Evolutionary conservation across 768 basidiomycete genomes (phyloP), one percentile per base, ranked within the genome.

Genomic region (Collybia mongolica): DNA sequence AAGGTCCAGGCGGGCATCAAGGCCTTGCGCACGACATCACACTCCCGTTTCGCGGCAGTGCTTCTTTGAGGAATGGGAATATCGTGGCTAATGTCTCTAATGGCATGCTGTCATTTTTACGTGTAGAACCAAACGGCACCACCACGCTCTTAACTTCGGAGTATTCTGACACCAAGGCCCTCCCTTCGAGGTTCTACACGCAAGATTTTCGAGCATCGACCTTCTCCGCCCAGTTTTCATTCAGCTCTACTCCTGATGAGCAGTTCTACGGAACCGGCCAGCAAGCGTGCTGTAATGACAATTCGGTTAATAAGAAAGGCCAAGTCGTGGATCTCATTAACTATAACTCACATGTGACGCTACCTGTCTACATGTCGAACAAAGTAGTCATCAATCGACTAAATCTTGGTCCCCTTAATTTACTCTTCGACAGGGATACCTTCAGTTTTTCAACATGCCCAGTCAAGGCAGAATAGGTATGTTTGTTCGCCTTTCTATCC

Each of bases 321-420:
- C 67, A 72, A 44, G 64, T 66, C n/a, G 60, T 70, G 15, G 70
- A 72, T 50, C 48, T 72, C 17, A 63, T 69, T 28, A 70, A 70
- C 43, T 72, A 58, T 48, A 70, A 72, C 46, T 69, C 68, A 2
- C 66, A 69, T 51, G 65, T 68, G 17, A 61, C 68, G 9, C 41
- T 71, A 9, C 70, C 70, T 2, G 57, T 71, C 20, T 68, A 67
- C 48, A 71, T 70, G 67, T 70, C 70, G 11, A 68, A 67, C 59
- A 71, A 69, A 58, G 68, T 65, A 40, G 35, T 45, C 35, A 5
- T 46, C 45, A 17, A 32, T 18, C 14, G 32, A 6, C 11, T 3
- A 32, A 32, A 32, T 6, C 14, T 12, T 12, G 32, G 5, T 32
- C 3, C 24, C 3, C 24, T 46, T 48, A 37, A 35, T 49, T 11